Conservation (phyloP, 768 basidiomycete genomes). For the Clitopilus hobsonii region DNA sequence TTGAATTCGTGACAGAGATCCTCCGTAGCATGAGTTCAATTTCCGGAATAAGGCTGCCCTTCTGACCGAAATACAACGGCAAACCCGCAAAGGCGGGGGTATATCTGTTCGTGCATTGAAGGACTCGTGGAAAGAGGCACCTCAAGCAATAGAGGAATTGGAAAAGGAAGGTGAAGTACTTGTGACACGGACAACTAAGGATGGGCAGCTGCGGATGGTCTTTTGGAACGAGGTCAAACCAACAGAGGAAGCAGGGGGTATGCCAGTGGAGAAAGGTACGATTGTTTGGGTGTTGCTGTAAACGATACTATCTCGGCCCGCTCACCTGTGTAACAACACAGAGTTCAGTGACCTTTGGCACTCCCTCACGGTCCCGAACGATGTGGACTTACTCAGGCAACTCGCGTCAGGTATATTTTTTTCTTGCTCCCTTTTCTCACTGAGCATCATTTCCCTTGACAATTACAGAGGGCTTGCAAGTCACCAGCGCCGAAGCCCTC, state of each 20-base stretch:
- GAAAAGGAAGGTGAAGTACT: slow-evolving; percentile 85
- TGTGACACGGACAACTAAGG: slow-evolving; percentile 81
- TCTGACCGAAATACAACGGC: slow-evolving; percentile 80
- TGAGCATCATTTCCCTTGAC: slow-evolving; percentile 7
- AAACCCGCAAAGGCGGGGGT: slow-evolving; percentile 80
- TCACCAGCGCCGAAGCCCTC: slow-evolving; percentile 62
- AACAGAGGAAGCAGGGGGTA: slow-evolving; percentile 64
- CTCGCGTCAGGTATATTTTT: slow-evolving; percentile 59
- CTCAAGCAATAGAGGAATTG: slow-evolving; percentile 80
- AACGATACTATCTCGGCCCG: slow-evolving; percentile 1
- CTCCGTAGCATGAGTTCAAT: slow-evolving; percentile 82
- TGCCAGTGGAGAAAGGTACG: slow-evolving; percentile 74
- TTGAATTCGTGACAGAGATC: slow-evolving; percentile 3
- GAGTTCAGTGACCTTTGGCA: slow-evolving; percentile 91
- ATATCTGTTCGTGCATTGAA: slow-evolving; percentile 81
- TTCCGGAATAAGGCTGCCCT: slow-evolving; percentile 83
- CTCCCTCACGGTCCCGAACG: slow-evolving; percentile 76
- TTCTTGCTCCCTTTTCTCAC: slow-evolving; percentile 2
- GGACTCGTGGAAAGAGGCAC: slow-evolving; percentile 89
- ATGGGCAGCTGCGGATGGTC: slow-evolving; percentile 78
- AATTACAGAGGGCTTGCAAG: slow-evolving; percentile 69
- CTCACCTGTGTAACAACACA: slow-evolving; percentile 24
- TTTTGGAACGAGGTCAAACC: slow-evolving; percentile 90
- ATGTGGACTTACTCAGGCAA: slow-evolving; percentile 75
- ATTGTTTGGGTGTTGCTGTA: neutral